These are phyloP conservation scores for Trichoderma oligosporum DNA, from an alignment of 2,329 filamentous ascomycete species.

Conservation along the genomic window DNA sequence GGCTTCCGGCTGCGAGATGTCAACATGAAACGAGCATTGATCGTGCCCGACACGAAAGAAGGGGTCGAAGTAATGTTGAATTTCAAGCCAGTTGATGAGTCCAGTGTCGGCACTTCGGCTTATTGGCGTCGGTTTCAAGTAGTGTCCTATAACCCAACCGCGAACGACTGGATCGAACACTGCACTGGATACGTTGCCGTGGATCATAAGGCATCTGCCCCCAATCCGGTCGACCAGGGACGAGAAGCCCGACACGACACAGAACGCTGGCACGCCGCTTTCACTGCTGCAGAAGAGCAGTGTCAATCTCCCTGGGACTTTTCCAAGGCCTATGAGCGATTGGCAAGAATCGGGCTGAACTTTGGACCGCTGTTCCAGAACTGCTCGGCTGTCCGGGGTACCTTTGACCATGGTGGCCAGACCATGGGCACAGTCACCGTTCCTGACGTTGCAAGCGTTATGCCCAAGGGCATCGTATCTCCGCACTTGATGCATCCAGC, in stretches of 20 bases:
- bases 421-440: conserved; percentile 8
- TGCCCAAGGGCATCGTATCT: conserved; percentile 19
- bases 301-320: conserved; percentile 6
- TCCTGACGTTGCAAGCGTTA: conserved; percentile 15
- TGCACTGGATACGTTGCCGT: conserved; percentile 18
- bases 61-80: conserved; percentile 21
- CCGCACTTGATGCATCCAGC: conserved; percentile 21
- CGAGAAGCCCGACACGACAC: conserved; percentile 9
- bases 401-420: background rate
- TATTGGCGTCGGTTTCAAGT: conserved; percentile 17
- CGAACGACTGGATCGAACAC: conserved; percentile 20
- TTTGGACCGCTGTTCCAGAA: conserved; percentile 20
- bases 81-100: conserved; percentile 14
- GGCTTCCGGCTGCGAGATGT: conserved; percentile 19
- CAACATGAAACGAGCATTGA: conserved; percentile 19
- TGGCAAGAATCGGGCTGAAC: conserved; percentile 15
- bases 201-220: conserved; percentile 3
- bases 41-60: conserved; percentile 21
- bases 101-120: conserved; percentile 17
- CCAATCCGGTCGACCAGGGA: conserved; percentile 7
- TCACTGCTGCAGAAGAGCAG: background rate
- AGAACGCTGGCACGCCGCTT: background rate
- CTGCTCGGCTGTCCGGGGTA: background rate
- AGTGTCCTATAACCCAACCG: conserved; percentile 13
- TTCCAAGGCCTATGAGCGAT: conserved; percentile 12